Base-by-base conservation (phyloP, 2,329 filamentous ascomycete species). In the Fusarium pseudograminearum region DNA sequence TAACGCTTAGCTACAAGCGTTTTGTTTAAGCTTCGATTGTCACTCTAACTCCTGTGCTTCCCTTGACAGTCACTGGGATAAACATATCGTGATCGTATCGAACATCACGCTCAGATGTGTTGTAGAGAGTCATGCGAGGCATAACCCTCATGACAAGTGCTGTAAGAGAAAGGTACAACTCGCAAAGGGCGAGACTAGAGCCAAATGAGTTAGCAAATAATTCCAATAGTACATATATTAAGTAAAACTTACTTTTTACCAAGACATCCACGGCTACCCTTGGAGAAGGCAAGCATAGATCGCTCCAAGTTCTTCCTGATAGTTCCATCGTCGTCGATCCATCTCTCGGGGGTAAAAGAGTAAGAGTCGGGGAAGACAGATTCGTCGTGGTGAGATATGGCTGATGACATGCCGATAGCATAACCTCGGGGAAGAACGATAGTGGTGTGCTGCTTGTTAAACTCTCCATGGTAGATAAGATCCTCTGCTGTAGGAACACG, bases 81-180 rank as follows among this genome's bases (percentile, higher is more conserved):
- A 66, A 66, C 61, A 66, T 66, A 3, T 66, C 61, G 15, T 66
- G 63, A 7, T 66, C 63, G 11, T 66, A 66, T 20, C 38, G 22
- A 6, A 66, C 34, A 18, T 66, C 61, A 16, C 28, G n/a, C 4
- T 66, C 48, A 1, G 61, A 30, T 3, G 63, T 66, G 7, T 66
- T 30, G 5, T 50, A 66, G 3, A 66, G n/a, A 2, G 20, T 33
- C 63, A 66, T 66, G 1, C n/a, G 48, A 1, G 63, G 63, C 61
- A 66, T 66, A 0, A 66, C 63, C 3, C 63, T 34, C 5, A 60
- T 9, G 12, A 42, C 47, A 7, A 65, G 4, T 3, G 62, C 62
- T 2, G 62, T 33, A 7, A 65, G 62, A 7, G 61, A 65, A 15
- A 65, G 62, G 11, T 61, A 60, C 14, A 65, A 18, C 11, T 65